These are phyloP conservation scores for Phytophthora vignae DNA, from an alignment of 352 stramenopile genomes.

Conservation along the genomic window DNA sequence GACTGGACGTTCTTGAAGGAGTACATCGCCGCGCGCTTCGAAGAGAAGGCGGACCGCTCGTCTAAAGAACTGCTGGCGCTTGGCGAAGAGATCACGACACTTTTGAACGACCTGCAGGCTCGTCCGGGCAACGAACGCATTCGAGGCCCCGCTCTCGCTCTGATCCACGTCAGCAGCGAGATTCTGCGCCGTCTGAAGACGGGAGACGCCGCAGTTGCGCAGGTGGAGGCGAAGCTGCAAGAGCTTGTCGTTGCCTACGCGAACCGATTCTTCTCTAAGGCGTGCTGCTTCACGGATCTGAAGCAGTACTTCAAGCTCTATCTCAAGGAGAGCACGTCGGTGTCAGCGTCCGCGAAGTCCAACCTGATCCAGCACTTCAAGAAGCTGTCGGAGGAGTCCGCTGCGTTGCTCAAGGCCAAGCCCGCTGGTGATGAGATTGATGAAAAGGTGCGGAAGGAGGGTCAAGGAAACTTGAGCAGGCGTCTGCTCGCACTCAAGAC, in stretches of 20 bases:
- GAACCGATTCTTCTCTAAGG: conserved; percentile 78
- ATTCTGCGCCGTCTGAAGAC: conserved; percentile 49
- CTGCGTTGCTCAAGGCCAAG: conserved; percentile 26
- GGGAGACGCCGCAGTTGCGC: conserved; percentile 26
- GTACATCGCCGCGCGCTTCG: conserved; percentile 63
- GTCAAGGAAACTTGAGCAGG: conserved; percentile 58
- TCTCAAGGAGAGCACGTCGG: conserved; percentile 35
- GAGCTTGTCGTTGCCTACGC: conserved; percentile 65
- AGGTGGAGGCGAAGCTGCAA: conserved; percentile 58
- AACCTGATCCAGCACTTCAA: conserved; percentile 48
- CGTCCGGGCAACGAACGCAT: conserved; percentile 59
- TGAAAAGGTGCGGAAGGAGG: conserved; percentile 50
- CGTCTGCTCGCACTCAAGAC: conserved; percentile 73
- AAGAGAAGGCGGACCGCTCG: conserved; percentile 26
- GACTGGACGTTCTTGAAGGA: conserved; percentile 86
- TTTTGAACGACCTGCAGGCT: conserved; percentile 57
- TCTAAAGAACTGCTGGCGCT: conserved; percentile 36
- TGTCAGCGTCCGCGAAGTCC: conserved; percentile 46
- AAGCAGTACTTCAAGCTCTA: conserved; percentile 78
- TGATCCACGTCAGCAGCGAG: conserved; percentile 65
- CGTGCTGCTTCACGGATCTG: conserved; percentile 88
- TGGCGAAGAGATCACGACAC: conserved; percentile 37
- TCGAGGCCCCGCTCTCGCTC: conserved; percentile 73
- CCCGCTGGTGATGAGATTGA: conserved; percentile 24
- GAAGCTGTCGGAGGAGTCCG: conserved; percentile 43